Evolutionary conservation across 176 grass and related monocot species (phyloP).

Genomic region (Avena atlantica): DNA sequence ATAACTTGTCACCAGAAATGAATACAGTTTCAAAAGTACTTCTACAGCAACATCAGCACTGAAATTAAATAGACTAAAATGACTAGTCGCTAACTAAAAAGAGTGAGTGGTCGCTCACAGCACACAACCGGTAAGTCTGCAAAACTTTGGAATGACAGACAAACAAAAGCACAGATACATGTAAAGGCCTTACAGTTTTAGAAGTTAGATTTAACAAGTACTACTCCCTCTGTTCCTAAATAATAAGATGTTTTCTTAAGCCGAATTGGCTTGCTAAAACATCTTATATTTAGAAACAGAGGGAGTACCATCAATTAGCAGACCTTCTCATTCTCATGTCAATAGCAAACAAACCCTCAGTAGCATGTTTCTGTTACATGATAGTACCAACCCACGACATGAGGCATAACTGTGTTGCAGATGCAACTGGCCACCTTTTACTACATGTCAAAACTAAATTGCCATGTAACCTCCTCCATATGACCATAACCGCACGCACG

Average conservation of each 20-base stretch:
- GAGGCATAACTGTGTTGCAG: background rate
- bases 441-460: background rate
- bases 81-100: background rate
- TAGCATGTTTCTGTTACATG: background rate
- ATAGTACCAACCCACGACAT: background rate
- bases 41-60: background rate
- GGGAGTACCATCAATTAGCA: background rate
- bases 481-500: background rate
- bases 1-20: background rate
- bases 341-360: conserved; percentile 12
- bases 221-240: background rate
- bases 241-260: too few species aligned
- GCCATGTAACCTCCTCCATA: background rate
- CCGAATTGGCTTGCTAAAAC: too few species aligned
- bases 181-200: background rate
- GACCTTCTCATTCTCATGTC: background rate
- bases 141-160: background rate
- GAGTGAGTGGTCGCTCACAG: background rate
- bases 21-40: background rate
- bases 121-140: background rate
- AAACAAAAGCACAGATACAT: conserved; percentile 10
- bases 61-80: background rate
- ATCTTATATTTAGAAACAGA: too few species aligned
- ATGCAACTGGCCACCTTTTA: background rate
- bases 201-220: background rate